Evolutionary conservation across 345 rosid genomes (phyloP), one percentile per base, ranked within the genome.

Genomic region (Citrus cavaleriei): DNA sequence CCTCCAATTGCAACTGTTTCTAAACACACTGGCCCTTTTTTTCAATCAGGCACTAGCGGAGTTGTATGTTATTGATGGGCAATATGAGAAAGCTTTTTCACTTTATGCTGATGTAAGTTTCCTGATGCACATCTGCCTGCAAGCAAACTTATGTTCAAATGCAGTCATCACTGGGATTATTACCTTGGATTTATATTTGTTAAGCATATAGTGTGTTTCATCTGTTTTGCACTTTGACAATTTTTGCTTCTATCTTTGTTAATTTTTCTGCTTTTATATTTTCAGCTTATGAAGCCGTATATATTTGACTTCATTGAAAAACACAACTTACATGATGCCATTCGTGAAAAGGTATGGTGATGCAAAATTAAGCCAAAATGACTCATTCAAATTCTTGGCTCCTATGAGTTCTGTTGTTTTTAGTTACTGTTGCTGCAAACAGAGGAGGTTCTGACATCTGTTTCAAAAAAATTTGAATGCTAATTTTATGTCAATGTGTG

Each of bases 71-170:
- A 84, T 94, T 79, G 90, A 91, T 86, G 96, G 96, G 83, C 98
- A 94, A 79, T 87, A 85, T 79, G 93, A 94, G 91, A 93, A 90
- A 84, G 98, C 98, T 55, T 93, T 90, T 87, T 84, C 95, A 76
- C 87, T 94, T 12, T 94, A 90, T 88, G 98, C 99, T 81, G 99
- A 97, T 89, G 99, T 97, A 91, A 86, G 99, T 88, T 76, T 83
- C 77, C 73, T 30, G 10, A 78, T 76, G 37, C 61, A 27, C 35
- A n/a, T 74, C 79, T 70, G 30, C 19, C 22, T 59, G 25, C 18
- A 37, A 22, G 34, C 2, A 61, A 77, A 81, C 68, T 66, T 64
- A 54, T 78, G 60, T 62, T 30, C 2, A 21, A 19, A 61, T 28
- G 34, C 55, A 51, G 5, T 38, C 27, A 61, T 62, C 63, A 42